Evolutionary conservation across 352 stramenopile genomes (phyloP).

Genomic region (Globisporangium acanthophoron): DNA sequence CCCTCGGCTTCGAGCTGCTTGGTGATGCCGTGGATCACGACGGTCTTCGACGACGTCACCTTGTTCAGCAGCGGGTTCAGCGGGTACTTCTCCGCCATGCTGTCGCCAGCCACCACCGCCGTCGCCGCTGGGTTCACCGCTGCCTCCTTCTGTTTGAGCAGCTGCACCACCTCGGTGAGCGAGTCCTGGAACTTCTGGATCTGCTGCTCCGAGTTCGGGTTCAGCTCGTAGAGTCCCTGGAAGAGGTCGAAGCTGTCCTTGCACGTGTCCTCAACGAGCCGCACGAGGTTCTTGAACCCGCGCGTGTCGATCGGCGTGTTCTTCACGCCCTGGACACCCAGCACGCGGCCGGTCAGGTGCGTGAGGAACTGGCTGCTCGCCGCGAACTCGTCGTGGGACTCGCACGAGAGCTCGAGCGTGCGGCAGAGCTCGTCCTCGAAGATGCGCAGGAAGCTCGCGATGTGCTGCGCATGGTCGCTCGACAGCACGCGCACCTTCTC

Average conservation of each 20-base stretch:
- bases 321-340: slow-evolving; percentile 85
- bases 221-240: slow-evolving; percentile 97
- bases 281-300: slow-evolving; percentile 96
- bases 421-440: slow-evolving; percentile 96
- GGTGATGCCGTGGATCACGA: slow-evolving; percentile 92
- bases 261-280: slow-evolving; percentile 95
- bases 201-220: slow-evolving; percentile 86
- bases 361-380: slow-evolving; percentile 98
- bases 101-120: slow-evolving; percentile 9
- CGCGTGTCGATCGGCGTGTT: slow-evolving; percentile 95
- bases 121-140: neutral
- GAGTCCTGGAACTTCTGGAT: slow-evolving; percentile 74
- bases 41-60: slow-evolving; percentile 85
- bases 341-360: slow-evolving; percentile 95
- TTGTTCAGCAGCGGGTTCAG: slow-evolving; percentile 77
- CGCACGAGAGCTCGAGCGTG: slow-evolving; percentile 96
- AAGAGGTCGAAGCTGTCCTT: slow-evolving; percentile 98
- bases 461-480: slow-evolving; percentile 48
- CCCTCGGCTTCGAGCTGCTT: slow-evolving; percentile 94
- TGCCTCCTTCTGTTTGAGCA: slow-evolving; percentile 21
- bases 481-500: slow-evolving; percentile 88
- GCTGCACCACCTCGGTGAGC: slow-evolving; percentile 40
- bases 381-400: slow-evolving; percentile 94
- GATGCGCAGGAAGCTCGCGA: slow-evolving; percentile 92
- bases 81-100: slow-evolving; percentile 52